A percentile compares a stretch with the other conserved stretches of the same genome.
These are phyloP conservation scores for Medicago truncatula DNA, from an alignment of 306 rosid genomes.

Conservation along the genomic window DNA sequence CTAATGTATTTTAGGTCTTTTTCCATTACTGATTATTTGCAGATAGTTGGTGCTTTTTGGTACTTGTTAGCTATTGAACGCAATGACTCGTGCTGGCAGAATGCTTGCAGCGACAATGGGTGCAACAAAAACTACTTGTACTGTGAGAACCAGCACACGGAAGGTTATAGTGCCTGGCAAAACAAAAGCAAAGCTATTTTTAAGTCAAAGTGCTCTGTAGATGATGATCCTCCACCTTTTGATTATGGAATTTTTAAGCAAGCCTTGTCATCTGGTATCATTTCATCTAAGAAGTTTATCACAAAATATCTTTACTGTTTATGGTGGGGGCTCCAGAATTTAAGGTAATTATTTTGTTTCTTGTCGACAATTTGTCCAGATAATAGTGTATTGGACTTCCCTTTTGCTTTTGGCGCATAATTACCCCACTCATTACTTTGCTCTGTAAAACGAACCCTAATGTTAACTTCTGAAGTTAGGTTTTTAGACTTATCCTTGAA, in stretches of 20 bases:
- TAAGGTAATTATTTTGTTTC: constrained; percentile 62
- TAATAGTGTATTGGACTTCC: neutral
- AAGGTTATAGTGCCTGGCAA: constrained; percentile 52
- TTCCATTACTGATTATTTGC: constrained; percentile 45
- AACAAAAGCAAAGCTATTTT: constrained; percentile 38
- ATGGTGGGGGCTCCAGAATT: constrained; percentile 99
- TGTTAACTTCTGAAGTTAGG: constrained; percentile 7
- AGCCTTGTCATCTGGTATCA: constrained; percentile 71
- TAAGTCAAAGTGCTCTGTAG: constrained; percentile 49
- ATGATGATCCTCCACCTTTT: constrained; percentile 48
- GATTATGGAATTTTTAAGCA: constrained; percentile 80
- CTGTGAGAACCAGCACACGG: constrained; percentile 60
- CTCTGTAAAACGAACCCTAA: constrained; percentile 19
- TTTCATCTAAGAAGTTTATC: constrained; percentile 68
- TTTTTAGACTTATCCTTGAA: neutral
- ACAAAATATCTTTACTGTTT: constrained; percentile 90
- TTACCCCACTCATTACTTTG: neutral
- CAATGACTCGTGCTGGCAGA: constrained; percentile 93
- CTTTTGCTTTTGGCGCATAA: constrained; percentile 31
- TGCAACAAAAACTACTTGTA: constrained; percentile 65
- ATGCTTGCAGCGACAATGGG: constrained; percentile 49
- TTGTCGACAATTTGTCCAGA: constrained; percentile 10
- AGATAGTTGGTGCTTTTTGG: constrained; percentile 98
- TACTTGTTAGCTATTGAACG: constrained; percentile 91
- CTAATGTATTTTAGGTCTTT: constrained; percentile 12